Base-by-base conservation (phyloP, 1,284 basidiomycete genomes). In the Ceratobasidium sp. region DNA sequence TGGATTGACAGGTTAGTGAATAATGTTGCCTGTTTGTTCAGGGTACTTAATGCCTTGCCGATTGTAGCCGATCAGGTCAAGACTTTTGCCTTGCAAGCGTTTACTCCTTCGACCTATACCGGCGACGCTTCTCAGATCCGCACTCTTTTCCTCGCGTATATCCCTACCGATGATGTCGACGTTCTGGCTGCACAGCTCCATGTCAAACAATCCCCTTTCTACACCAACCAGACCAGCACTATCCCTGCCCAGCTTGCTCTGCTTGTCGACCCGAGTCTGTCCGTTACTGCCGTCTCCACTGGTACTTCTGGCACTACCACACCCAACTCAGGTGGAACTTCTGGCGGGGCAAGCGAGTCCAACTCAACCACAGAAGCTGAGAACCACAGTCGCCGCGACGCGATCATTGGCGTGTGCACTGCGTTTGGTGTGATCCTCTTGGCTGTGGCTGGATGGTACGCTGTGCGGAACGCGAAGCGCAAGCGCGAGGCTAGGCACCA, bases 341-440 rank as follows among this genome's bases (percentile, higher is more conserved):
- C 75, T 36, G 74, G 79, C 31, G 77, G 80, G 5, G 77, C 78
- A 19, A 77, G 77, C 22, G 77, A 79, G 11, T 76, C 77, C 31
- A 64, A 57, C 27, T 19, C 36, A 14, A 41, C 33, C 15, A 6
- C 73, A 14, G 63, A 65, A 22, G 77, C 79, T 14, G 79, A 56
- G 65, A 74, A 77, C 51, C 83, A 83, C 57, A 84, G 87, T 17
- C 85, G 93, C 7, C 87, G 90, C 79, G 88, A 94, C 77, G 91
- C 91, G 7, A 93, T 94, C 79, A 93, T 94, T 75, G 93, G 93
- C 44, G 91, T 94, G 9, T 91, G 93, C 77, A 89, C 86, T 45
- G 89, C 91, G 1, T 86, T 94, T 19, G 93, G 92, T 36, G 90
- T 86, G 5, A 87, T 94, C 75, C 90, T 91, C 0, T 78, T 93